These are phyloP conservation scores for Seiridium unicorne DNA, from an alignment of 2,329 filamentous ascomycete genomes.

Conservation along the genomic window DNA sequence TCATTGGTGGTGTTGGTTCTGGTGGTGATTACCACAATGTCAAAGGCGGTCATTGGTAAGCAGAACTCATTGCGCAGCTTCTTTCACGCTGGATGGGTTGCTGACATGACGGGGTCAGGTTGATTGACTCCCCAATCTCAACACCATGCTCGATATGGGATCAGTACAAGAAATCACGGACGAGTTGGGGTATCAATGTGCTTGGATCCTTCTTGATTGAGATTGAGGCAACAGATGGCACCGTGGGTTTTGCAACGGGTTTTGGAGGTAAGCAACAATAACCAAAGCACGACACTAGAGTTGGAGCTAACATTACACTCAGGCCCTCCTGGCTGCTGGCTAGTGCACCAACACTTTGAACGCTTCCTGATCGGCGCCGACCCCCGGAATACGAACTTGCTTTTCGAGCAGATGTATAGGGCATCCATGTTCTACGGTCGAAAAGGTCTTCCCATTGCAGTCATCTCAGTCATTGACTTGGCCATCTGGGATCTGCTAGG, in stretches of 20 bases:
- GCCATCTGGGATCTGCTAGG: constrained; percentile 90
- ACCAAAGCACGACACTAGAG: not conserved
- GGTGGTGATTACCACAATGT: constrained; percentile 91
- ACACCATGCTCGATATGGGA: constrained; percentile 91
- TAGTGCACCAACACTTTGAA: constrained; percentile 90
- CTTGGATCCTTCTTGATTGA: constrained; percentile 90
- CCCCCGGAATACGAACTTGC: constrained; percentile 83
- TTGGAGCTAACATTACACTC: not conserved
- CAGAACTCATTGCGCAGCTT: not conserved
- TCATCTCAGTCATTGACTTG: constrained; percentile 92
- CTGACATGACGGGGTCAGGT: constrained; percentile 49
- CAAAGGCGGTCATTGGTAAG: constrained; percentile 66
- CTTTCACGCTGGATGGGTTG: not conserved
- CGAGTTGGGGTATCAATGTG: constrained; percentile 94
- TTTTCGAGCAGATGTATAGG: constrained; percentile 97
- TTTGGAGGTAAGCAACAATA: constrained; percentile 64
- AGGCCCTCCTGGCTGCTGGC: constrained; percentile 89
- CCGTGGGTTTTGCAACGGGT: constrained; percentile 90
- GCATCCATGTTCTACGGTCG: constrained; percentile 95
- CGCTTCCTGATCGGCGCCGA: constrained; percentile 87
- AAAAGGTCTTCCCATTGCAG: constrained; percentile 84
- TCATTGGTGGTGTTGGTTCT: constrained; percentile 62
- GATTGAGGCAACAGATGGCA: constrained; percentile 84
- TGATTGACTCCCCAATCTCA: constrained; percentile 88
- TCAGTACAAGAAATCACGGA: constrained; percentile 81